Base-by-base conservation (phyloP, 2,329 filamentous ascomycete species). In the Aspergillus fumigatiaffinis region DNA sequence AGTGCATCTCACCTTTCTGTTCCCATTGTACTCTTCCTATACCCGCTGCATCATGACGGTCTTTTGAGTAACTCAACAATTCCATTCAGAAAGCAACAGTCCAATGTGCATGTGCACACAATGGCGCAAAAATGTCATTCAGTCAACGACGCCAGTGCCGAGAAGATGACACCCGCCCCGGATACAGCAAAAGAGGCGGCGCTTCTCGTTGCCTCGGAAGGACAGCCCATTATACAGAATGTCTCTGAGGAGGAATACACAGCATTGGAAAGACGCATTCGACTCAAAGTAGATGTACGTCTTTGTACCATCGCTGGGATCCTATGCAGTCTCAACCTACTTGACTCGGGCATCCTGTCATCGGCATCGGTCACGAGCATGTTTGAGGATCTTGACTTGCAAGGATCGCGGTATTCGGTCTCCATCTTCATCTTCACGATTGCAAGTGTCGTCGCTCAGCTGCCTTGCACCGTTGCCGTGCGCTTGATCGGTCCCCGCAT, bases 371-470 rank as follows among this genome's bases (percentile, higher is more conserved):
- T 90, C 9, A 90, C 87, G 0, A 85, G 80, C 26, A 88, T 90
- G 84, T 79, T 86, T 50, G 67, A 74, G 10, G 87, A 90, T 66
- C 77, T 90, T 46, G 80, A 81, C 17, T 76, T 90, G 12, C 80
- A 84, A 46, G 87, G 87, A 23, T 84, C 87, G 61, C 79, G 87
- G 42, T 90, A 87, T 63, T 87, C 85, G 1, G 82, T 90, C 4
- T 82, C 85, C 23, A 90, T 91, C 56, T 87, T 90, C 74, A 88
- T 90, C 68, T 89, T 90, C 72, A 89, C 87, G 9, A 80, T 90
- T 55, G 79, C 86, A 4, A 85, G 82, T 64, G 86, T 90, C 44
- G 80, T 81, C 9, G 89, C 88, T 66, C 87, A 90, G 68, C 75
- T 90, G 7, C 87, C 87, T 0, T 85, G 84, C 1, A 90, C 87